These are phyloP conservation scores for Pichia paraexigua DNA, from an alignment of 805 yeast genomes.

Conservation along the genomic window DNA sequence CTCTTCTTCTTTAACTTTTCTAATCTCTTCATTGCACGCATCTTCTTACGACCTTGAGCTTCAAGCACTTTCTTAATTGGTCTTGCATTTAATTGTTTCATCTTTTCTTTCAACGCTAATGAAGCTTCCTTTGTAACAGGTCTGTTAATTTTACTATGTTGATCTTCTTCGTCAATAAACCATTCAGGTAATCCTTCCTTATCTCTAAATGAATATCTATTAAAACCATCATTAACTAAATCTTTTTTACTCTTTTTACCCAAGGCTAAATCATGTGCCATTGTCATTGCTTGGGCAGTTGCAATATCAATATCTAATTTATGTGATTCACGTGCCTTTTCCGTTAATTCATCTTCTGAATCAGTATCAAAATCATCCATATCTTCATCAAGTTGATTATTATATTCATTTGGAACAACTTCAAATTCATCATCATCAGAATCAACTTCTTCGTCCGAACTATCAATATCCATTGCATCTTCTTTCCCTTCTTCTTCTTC, in stretches of 20 bases:
- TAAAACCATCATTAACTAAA: constrained; percentile 85
- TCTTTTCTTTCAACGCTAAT: constrained; percentile 63
- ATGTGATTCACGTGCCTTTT: constrained; percentile 38
- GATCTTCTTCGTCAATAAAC: constrained; percentile 89
- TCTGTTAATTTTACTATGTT: constrained; percentile 75
- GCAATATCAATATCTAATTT: constrained; percentile 70
- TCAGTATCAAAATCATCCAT: constrained; percentile 38
- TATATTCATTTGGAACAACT: constrained; percentile 36
- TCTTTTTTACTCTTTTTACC: constrained; percentile 83
- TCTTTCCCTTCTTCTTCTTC: constrained; percentile 8
- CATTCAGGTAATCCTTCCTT: constrained; percentile 89
- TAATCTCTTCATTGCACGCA: constrained; percentile 80
- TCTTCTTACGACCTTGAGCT: constrained; percentile 92
- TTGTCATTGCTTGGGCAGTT: constrained; percentile 94
- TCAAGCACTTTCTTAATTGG: constrained; percentile 98
- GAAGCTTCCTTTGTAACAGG: constrained; percentile 96
- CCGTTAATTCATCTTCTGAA: constrained; percentile 45
- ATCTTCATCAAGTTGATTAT: constrained; percentile 23
- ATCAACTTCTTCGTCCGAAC: constrained; percentile 15
- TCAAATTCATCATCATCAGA: constrained; percentile 31
- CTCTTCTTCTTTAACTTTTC: constrained; percentile 90
- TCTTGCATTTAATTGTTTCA: constrained; percentile 83
- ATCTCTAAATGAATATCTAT: constrained; percentile 88
- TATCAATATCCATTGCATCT: constrained; percentile 14
- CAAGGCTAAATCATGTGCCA: constrained; percentile 90